Evolutionary conservation across 345 rosid species (phyloP), one percentile per base, ranked within the genome.

Genomic region (Salix suchowensis): DNA sequence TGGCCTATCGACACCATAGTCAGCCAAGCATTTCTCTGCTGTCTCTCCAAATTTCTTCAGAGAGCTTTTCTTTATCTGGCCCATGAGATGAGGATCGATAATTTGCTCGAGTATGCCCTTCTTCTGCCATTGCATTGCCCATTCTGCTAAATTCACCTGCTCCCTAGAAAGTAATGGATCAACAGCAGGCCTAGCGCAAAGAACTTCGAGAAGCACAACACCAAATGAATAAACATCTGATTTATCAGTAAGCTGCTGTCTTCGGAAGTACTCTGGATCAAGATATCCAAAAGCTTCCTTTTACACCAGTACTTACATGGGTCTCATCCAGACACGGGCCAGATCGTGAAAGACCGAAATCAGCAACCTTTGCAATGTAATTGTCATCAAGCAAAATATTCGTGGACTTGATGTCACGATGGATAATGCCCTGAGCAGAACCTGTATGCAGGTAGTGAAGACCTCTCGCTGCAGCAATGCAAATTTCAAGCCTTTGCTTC

Each of bases 271-370:
- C 79, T 95, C 98, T 13, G 97, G 98, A 79, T 95, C 97, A 30
- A 95, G 91, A 87, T 95, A 95, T 0, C 98, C 98, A 15, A 95
- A 95, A 82, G n/a, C 99, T 96, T 26, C 99, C 99, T 81, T 96
- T 96, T 0, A 96, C 99, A 4, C 96, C 97, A 0, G 99, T 96
- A 71, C 99, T 96, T 8, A 96, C 98, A 77, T 93, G 97, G 24
- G 97, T 96, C 84, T 96, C 98, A 26, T 93, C 80, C 7, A 96
- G 87, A 79, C 99, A 89, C 4, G 99, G 99, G 36, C 98, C 99
- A 0, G 96, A 87, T 85, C 98, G 91, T 1, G 98, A 96, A 66
- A 96, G 94, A 74, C 99, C 99, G 71, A 96, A 96, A 84, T 96
- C 98, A 16, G 99, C 97, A 65, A 96, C 99, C 89, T 96, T 96